Evolutionary conservation across 805 yeast genomes (phyloP).

Genomic region (Millerago galiae): DNA sequence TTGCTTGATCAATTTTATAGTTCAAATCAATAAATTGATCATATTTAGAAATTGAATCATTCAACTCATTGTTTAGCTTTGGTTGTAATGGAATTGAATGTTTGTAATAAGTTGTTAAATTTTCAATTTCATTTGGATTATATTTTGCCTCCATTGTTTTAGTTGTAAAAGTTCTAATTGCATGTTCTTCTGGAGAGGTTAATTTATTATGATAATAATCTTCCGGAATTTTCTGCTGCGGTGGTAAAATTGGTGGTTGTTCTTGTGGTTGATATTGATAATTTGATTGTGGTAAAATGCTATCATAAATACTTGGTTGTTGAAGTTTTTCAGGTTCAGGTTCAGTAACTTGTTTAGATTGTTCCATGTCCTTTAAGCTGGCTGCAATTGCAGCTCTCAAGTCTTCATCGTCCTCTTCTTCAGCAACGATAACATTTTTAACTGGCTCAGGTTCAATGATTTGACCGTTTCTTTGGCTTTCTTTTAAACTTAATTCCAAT

Average conservation of each 20-base stretch:
- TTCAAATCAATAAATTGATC: constrained; percentile 67
- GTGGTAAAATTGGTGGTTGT: constrained; percentile 1
- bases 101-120: constrained; percentile 51
- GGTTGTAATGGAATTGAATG: constrained; percentile 61
- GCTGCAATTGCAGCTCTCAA: constrained; percentile 94
- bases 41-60: constrained; percentile 52
- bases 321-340: constrained; percentile 10
- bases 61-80: constrained; percentile 54
- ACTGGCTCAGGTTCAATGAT: constrained; percentile 15
- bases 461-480: constrained; percentile 28
- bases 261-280: constrained; percentile 5
- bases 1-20: constrained; percentile 69
- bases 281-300: constrained; percentile 13
- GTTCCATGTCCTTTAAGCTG: constrained; percentile 68
- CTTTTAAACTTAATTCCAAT: constrained; percentile 70
- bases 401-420: constrained; percentile 75
- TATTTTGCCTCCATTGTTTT: constrained; percentile 40
- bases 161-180: constrained; percentile 62
- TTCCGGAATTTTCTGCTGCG: constrained; percentile 4
- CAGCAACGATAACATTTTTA: background rate
- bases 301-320: constrained; percentile 12
- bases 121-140: constrained; percentile 31
- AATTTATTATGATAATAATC: constrained; percentile 14
- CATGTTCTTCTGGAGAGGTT: constrained; percentile 60
- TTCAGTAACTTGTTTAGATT: constrained; percentile 11